Conservation (phyloP, 2,329 filamentous ascomycete genomes). For the Aspergillus alliaceus region DNA sequence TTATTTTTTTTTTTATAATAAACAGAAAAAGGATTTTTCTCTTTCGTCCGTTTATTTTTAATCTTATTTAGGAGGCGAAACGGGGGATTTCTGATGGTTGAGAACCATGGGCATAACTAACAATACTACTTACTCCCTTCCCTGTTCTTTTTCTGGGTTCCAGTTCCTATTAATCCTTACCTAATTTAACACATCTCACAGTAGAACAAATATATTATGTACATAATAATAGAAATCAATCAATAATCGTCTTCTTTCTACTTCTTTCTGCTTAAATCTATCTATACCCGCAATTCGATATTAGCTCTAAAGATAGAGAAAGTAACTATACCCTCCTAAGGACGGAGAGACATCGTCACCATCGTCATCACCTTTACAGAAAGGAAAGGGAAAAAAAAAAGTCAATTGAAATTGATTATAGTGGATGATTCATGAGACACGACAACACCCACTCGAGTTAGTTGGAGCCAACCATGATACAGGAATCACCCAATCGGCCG, state of each 20-base stretch:
- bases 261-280: not conserved
- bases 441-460: slow-evolving; percentile 12
- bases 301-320: not conserved
- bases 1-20: too few relatives aligned
- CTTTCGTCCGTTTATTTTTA: slow-evolving; percentile 1
- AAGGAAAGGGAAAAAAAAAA: not conserved
- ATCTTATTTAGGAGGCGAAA: slow-evolving; percentile 3
- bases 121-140: not conserved
- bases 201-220: slow-evolving; percentile 1
- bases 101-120: not conserved
- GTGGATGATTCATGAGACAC: slow-evolving; percentile 18
- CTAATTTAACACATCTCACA: not conserved
- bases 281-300: not conserved
- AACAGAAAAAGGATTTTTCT: too few relatives aligned
- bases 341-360: not conserved
- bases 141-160: not conserved
- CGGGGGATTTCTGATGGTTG: not conserved
- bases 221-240: slow-evolving; percentile 2
- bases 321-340: not conserved
- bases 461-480: slow-evolving; percentile 17
- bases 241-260: not conserved
- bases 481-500: slow-evolving; percentile 13
- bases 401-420: not conserved
- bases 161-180: not conserved
- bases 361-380: not conserved